Base-by-base conservation (phyloP, 179 eudicot species). In the Corrigiola litoralis region DNA sequence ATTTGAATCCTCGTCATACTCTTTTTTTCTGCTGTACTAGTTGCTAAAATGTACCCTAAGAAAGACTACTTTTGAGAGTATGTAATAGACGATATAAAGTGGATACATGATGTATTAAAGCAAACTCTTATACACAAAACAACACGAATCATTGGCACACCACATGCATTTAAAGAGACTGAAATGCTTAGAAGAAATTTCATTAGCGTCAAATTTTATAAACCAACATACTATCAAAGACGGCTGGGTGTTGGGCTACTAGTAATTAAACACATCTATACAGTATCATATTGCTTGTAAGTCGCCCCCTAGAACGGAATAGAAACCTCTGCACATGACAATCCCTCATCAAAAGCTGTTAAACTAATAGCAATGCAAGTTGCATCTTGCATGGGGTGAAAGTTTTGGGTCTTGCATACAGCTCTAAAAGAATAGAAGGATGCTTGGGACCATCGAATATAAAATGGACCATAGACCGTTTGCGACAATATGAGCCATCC, bases 391-490 rank as follows among this genome's bases (percentile, higher is more conserved):
- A 18, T 40, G 14, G 33, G 5, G 28, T 52, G 4, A 52, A 38
- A 16, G 10, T 38, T 6, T 16, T 12, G 13, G 10, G 14, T 12
- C 10, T 38, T 24, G 46, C 21, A 37, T 40, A 13, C 14, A 20
- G 42, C 40, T 46, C 46, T 6, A 20, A 63, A 63, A 48, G 57
- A 63, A 32, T 63, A 36, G 14, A 62, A 62, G 32, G 28, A 13
- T 16, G 17, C 21, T 27, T 12, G 28, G 68, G 68, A 64, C 68
- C 68, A 37, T 50, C 16, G 34, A 50, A 64, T 36, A 64, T 36
- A 64, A 34, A 49, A 23, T 34, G 46, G 63, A 38, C 47, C 47
- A 16, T 58, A 38, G 12, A 23, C 38, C 13, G n/a, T 54, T 29
- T 27, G 37, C 18, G 58, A 54, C 58, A 54, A 29, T 3, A 29